Conservation (phyloP, 2,329 filamentous ascomycete species). For the Westerdykella aurantiaca region DNA sequence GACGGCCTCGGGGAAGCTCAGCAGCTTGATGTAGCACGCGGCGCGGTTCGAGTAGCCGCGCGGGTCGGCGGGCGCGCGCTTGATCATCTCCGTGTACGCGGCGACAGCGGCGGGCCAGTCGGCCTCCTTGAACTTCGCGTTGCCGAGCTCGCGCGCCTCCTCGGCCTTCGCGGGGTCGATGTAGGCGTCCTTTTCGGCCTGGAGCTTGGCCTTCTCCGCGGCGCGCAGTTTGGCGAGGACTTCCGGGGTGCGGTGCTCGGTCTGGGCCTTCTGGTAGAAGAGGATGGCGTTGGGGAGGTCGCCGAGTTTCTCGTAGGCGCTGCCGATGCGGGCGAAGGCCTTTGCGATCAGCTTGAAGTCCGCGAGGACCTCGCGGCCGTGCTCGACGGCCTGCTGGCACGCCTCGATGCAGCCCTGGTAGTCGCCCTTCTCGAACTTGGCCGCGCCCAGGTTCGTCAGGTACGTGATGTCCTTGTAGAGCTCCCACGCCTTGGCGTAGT, state of each 20-base stretch:
- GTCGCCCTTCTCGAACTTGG: conserved; percentile 93
- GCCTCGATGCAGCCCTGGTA: conserved; percentile 79
- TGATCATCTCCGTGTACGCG: conserved; percentile 93
- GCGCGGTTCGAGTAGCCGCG: conserved; percentile 96
- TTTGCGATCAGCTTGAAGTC: conserved; percentile 99
- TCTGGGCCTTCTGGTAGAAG: conserved; percentile 89
- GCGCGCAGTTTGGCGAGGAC: conserved; percentile 86
- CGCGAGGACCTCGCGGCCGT: conserved; percentile 81
- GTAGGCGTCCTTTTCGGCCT: conserved; percentile 70
- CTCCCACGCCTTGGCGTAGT: conserved; percentile 95
- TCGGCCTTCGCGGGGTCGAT: conserved; percentile 89
- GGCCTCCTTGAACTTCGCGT: conserved; percentile 92
- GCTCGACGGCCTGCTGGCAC: conserved; percentile 82
- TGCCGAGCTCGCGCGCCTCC: conserved; percentile 88
- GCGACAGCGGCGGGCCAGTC: conserved; percentile 95
- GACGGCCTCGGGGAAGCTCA: conserved; percentile 89
- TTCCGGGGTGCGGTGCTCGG: conserved; percentile 93
- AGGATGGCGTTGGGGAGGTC: conserved; percentile 74
- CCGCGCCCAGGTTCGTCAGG: conserved; percentile 90
- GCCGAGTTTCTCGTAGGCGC: conserved; percentile 85
- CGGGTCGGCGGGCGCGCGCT: conserved; percentile 86
- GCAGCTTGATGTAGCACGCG: conserved; percentile 91
- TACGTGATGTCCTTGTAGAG: conserved; percentile 94
- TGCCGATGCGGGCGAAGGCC: conserved; percentile 89
- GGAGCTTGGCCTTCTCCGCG: conserved; percentile 79